Base-by-base conservation (phyloP, 2,329 filamentous ascomycete genomes). In the Sphaerulina populicola region DNA sequence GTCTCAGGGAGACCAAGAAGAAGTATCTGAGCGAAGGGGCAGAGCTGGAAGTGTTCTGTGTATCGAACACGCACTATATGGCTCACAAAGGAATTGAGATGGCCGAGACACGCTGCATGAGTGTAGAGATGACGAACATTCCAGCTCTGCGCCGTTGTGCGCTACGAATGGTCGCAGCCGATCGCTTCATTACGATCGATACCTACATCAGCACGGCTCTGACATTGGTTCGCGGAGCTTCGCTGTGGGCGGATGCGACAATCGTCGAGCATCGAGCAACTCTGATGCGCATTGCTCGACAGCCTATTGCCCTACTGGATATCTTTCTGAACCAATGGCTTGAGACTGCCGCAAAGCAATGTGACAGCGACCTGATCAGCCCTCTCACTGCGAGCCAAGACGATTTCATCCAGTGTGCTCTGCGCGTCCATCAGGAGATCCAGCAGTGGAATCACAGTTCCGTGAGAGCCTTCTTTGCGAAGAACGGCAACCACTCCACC, bases 1-100 rank as follows among this genome's bases (percentile, higher is more conserved):
- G 35, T 4, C 41, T 64, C 11, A 51, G 48, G 12, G 6, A 50
- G 15, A 45, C 45, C 8, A 55, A 53, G 35, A 4, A 49, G n/a
- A 31, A 54, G 14, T 49, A 56, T 29, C 39, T 62, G 8, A 42
- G 54, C 1, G 8, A 35, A 0, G 52, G 52, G 4, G 39, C 21
- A 2, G 23, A 30, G 18, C 53, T 60, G 2, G 35, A 47, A 0
- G 57, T 62, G 9, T 54, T 54, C 37, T 59, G 56, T 42, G 49
- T 66, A 4, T 61, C 58, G 1, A 64, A 61, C 30, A 42, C 39
- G 3, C 62, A 64, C 39, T 65, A 65, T 47, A 38, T 29, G 4
- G 50, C 44, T 1, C 45, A 52, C 27, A 63, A 61, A 35, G 57
- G 54, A 2, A 41, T 33, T 2, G 46, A 31, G 1, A 27, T 31